These are phyloP conservation scores for Pulicaria dysenterica DNA, from an alignment of 129 eudicot species.

Conservation along the genomic window DNA sequence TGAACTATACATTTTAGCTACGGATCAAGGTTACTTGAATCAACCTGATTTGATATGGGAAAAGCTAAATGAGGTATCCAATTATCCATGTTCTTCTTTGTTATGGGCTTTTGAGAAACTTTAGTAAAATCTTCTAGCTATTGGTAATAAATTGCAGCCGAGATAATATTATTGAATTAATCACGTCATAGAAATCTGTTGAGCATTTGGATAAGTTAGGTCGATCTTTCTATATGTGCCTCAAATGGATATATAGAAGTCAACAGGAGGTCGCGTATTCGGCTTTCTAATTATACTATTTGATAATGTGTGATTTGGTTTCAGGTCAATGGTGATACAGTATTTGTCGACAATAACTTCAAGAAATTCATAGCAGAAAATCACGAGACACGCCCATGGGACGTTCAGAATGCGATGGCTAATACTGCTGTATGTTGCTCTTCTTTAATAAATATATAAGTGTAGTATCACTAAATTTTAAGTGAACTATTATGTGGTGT, in stretches of 20 bases:
- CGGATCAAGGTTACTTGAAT: constrained; percentile 85
- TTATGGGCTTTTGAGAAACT: background rate
- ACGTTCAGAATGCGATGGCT: constrained; percentile 64
- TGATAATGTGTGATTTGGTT: constrained; percentile 8
- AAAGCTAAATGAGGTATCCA: constrained; percentile 79
- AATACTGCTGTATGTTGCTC: constrained; percentile 74
- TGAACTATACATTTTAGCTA: constrained; percentile 71
- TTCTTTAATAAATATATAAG: constrained; percentile 4
- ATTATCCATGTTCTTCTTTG: background rate
- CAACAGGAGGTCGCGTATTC: no score
- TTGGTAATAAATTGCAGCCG: background rate
- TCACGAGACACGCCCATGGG: constrained; percentile 62
- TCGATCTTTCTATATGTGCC: background rate
- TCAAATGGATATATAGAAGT: no score
- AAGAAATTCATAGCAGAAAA: constrained; percentile 76
- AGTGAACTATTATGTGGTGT: constrained; percentile 5
- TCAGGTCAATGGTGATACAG: constrained; percentile 88
- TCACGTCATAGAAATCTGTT: background rate
- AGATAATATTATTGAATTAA: background rate
- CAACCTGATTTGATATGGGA: constrained; percentile 96
- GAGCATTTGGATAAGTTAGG: constrained; percentile 13
- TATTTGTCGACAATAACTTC: constrained; percentile 59
- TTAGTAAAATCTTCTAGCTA: background rate
- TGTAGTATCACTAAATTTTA: background rate
- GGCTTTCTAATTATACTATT: background rate